A percentile compares a stretch with the other conserved stretches of the same genome.
phyloP scores from a whole-genome alignment of 345 rosid species.

The Salix caprea region DNA sequence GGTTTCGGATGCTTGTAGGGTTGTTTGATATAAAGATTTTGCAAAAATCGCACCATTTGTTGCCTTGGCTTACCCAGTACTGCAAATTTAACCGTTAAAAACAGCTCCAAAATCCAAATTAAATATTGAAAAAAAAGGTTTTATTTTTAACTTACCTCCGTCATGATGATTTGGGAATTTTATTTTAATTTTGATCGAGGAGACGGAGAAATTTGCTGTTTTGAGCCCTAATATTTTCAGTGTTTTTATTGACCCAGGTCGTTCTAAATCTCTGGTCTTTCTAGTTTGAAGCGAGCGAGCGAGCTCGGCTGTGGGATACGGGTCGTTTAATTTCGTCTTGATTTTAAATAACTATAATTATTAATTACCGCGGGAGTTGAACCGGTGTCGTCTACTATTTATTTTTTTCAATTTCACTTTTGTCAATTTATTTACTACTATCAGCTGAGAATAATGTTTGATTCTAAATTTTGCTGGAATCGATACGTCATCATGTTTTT shows the following conservation, averaged over 20 bases:
- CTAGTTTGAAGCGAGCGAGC: too few species aligned
- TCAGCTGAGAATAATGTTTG: too few species aligned
- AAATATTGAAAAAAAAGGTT: neutral
- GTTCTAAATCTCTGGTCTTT: too few species aligned
- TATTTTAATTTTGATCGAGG: too few species aligned
- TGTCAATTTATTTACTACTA: too few species aligned
- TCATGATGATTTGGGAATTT: conserved; percentile 10
- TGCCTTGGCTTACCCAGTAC: conserved; percentile 98
- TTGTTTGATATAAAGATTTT: conserved; percentile 77
- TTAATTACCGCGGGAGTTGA: neutral
- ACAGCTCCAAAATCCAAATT: neutral
- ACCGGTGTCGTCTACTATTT: too few species aligned
- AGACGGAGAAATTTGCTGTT: too few species aligned
- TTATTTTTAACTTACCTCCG: conserved; percentile 47
- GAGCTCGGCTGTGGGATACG: too few species aligned
- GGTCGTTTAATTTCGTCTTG: too few species aligned
- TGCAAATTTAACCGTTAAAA: conserved; percentile 13
- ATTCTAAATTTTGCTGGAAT: neutral
- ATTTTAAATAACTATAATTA: neutral
- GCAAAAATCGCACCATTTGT: conserved; percentile 97
- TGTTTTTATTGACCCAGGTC: too few species aligned
- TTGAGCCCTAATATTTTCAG: too few species aligned
- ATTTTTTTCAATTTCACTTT: neutral
- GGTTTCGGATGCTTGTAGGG: conserved; percentile 81
- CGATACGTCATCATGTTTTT: neutral